Evolutionary conservation across 2,329 filamentous ascomycete species (phyloP), one percentile per base, ranked within the genome.

Genomic region (Trichocomaceae sp.): DNA sequence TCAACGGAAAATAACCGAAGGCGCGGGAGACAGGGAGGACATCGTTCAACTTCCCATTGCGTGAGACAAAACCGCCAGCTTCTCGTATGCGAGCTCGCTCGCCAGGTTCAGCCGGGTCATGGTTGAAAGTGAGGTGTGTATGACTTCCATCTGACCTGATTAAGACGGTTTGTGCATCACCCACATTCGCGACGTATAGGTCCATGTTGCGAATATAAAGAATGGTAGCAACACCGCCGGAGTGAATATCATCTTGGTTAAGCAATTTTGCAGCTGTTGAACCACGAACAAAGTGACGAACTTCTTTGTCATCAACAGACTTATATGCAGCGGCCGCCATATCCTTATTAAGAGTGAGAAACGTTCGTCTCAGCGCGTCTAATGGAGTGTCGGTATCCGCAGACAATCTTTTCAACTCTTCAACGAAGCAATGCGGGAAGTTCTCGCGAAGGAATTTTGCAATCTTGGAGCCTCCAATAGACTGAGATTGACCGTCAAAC

Each of bases 391-490:
- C 93, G 29, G 82, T 72, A n/a, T 82, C 75, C 8, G 75, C 76
- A 63, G 86, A 87, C 39, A 95, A 69, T 56, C 78, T 82, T 60
- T 89, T 90, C 50, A 99, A 72, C 72, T 99, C 92, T 53, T 86
- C 81, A 5, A 83, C 82, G 64, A 99, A 93, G 15, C 90, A 86
- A 57, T 86, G 81, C 22, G 88, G 88, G 71, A 99, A 96, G 66
- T 96, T 92, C 73, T 99, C 93, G 67, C 99, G 92, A 29, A 99
- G 77, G 65, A 89, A 99, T 69, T 96, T 97, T 60, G 93, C 91
- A 62, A 99, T 89, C 75, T 95, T 95, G 59, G 91, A 96, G 44
- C 93, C 95, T 58, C 91, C 88, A 58, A 83, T 90, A 2, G 89
- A 88, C 56, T 95, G 79, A n/a, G 86, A 83, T 68, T 96, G 89